Conservation (phyloP, 2,329 filamentous ascomycete species). For the Camptophora hylomeconis region DNA sequence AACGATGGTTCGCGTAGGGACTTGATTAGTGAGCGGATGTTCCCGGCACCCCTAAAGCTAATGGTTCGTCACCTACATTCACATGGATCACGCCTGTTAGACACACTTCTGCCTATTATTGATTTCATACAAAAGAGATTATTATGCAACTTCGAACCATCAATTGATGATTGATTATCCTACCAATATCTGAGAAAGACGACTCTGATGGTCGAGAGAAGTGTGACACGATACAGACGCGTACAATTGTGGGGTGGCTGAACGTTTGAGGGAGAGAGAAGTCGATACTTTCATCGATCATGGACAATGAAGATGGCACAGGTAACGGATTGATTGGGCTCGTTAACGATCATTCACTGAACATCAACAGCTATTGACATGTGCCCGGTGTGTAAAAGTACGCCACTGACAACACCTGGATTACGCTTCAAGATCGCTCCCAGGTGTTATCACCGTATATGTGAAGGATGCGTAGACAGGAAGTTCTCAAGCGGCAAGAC, state of each 20-base stretch:
- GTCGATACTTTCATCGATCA: background rate
- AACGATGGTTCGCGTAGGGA: no score
- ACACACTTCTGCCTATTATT: no score
- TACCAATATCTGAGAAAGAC: no score
- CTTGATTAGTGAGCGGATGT: no score
- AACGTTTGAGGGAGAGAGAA: background rate
- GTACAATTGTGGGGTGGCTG: background rate
- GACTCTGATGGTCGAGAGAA: no score
- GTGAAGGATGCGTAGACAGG: slow-evolving; percentile 85
- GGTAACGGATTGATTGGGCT: background rate
- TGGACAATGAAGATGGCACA: slow-evolving; percentile 1
- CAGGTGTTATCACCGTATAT: slow-evolving; percentile 99
- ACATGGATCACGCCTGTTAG: no score
- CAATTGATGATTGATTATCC: no score
- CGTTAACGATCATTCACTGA: slow-evolving; percentile 17
- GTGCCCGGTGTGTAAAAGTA: slow-evolving; percentile 95
- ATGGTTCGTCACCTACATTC: no score
- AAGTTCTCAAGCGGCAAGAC: slow-evolving; percentile 79
- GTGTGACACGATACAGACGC: slow-evolving; percentile 5
- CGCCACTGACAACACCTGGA: slow-evolving; percentile 84
- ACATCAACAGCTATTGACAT: slow-evolving; percentile 46
- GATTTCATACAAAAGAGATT: no score
- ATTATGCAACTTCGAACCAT: no score
- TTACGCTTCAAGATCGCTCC: slow-evolving; percentile 95
- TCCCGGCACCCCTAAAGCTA: no score